Evolutionary conservation across 2,329 filamentous ascomycete species (phyloP).

Genomic region (Tolypocladium endophyticum): DNA sequence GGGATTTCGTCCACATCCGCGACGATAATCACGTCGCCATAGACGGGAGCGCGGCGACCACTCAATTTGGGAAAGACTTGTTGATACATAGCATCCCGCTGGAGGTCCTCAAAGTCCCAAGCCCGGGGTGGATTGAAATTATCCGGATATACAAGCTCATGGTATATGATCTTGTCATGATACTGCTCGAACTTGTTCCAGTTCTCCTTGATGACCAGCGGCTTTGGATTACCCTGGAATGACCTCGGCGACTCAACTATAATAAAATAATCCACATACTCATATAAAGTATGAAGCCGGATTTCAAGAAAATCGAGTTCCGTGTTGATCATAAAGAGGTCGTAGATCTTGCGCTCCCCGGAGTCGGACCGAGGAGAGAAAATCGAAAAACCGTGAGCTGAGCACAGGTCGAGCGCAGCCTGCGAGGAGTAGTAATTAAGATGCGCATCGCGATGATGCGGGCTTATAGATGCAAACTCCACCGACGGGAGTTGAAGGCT

Average conservation of each 20-base stretch:
- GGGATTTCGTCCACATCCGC: constrained; percentile 52
- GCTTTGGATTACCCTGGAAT: constrained; percentile 47
- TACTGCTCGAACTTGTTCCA: constrained; percentile 41
- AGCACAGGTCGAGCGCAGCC: constrained; percentile 14
- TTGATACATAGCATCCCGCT: constrained; percentile 46
- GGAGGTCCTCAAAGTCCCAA: constrained; percentile 42
- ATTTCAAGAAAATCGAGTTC: constrained; percentile 59
- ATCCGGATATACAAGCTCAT: constrained; percentile 35
- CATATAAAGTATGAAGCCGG: constrained; percentile 45
- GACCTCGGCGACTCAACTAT: constrained; percentile 49
- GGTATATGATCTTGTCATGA: constrained; percentile 51
- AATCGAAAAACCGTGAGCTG: constrained; percentile 19
- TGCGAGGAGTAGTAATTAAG: neutral
- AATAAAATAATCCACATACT: constrained; percentile 54
- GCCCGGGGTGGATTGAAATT: constrained; percentile 24
- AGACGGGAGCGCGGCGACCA: constrained; percentile 27
- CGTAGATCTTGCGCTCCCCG: constrained; percentile 25
- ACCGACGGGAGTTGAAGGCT: neutral
- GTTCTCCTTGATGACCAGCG: constrained; percentile 40
- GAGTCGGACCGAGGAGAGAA: constrained; percentile 13
- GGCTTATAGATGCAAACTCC: neutral
- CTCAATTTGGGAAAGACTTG: constrained; percentile 42
- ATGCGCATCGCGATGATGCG: neutral
- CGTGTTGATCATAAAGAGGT: constrained; percentile 51
- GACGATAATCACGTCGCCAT: constrained; percentile 46